Evolutionary conservation across 176 grass and related monocot species (phyloP), one percentile per base, ranked within the genome.

Genomic region (Oryza meyeriana): DNA sequence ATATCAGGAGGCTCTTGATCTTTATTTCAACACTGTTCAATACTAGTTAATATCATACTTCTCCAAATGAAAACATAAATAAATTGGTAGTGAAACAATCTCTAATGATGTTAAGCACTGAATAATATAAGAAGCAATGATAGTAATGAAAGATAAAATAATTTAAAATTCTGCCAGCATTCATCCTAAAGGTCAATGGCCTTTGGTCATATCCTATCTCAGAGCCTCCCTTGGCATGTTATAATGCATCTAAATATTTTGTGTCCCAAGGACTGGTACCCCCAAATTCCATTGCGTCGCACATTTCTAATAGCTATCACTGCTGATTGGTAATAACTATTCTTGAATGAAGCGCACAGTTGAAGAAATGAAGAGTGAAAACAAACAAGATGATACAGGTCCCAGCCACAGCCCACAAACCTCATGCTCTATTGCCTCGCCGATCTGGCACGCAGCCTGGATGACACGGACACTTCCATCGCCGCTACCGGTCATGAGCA

Each of bases 391-490:
- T 83, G 32, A 27, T 20, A 55, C 20, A 36, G 31, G 40, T 65
- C 22, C 24, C 27, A 74, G 14, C 18, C 33, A 79, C 12, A n/a
- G 58, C 31, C 22, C 3, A 69, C 88, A 65, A 58, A 98, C 95
- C 93, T 98, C 96, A 42, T 95, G 92, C 66, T 98, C 96, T 16
- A 98, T 84, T 18, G 93, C 86, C 81, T 98, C 96, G 9, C 96
- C 90, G 32, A 98, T 71, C 55, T 72, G 71, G 24, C 75, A 83
- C 0, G 90, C 90, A 32, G 90, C 96, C 66, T 89, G 90, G 40
- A 93, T 88, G 28, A 98, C 90, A 10, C 88, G 90, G 12, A 93
- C 89, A 5, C 86, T 91, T 17, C 90, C 92, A 25, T 98, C 90
- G 5, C 81, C 72, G 20, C 32, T 78, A 17, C 96, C 90, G 0